phyloP scores from a whole-genome alignment of 2,329 filamentous ascomycete species.

The Penicillium sp. region DNA sequence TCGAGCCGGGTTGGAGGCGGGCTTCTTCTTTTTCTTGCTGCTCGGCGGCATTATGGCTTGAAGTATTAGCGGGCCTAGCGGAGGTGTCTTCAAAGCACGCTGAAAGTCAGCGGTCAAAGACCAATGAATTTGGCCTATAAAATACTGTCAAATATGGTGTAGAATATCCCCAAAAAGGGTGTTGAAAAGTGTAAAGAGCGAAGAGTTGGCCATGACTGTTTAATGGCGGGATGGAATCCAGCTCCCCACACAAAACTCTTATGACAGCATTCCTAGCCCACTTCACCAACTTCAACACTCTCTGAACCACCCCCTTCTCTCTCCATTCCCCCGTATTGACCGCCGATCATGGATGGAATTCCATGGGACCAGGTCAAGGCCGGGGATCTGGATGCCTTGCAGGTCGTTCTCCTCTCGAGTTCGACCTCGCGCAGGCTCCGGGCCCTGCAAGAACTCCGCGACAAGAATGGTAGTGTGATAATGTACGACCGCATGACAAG shows the following conservation, averaged over 20 bases:
- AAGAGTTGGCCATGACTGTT: slow-evolving; percentile 20
- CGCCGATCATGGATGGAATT: slow-evolving; percentile 44
- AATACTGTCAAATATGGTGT: neutral
- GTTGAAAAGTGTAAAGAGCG: slow-evolving; percentile 17
- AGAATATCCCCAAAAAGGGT: slow-evolving; percentile 3
- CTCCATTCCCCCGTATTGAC: slow-evolving; percentile 30
- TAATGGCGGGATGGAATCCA: slow-evolving; percentile 24
- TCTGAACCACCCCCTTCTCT: slow-evolving; percentile 30
- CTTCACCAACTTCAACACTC: slow-evolving; percentile 22
- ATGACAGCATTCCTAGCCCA: slow-evolving; percentile 40
- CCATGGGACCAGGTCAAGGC: slow-evolving; percentile 48
- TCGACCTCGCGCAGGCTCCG: slow-evolving; percentile 44
- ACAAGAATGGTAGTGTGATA: slow-evolving; percentile 41
- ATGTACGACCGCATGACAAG: neutral
- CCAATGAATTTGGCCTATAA: neutral
- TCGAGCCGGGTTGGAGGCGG: slow-evolving; percentile 78
- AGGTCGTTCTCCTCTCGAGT: slow-evolving; percentile 42
- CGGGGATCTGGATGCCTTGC: slow-evolving; percentile 42
- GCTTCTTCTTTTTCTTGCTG: slow-evolving; percentile 92
- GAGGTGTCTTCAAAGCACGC: slow-evolving; percentile 14
- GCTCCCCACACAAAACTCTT: slow-evolving; percentile 42
- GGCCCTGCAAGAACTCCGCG: slow-evolving; percentile 46
- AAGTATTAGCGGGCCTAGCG: slow-evolving; percentile 4
- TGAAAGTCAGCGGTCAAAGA: slow-evolving; percentile 8
- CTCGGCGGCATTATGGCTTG: slow-evolving; percentile 59